Percentiles rank a stretch among this genome's conserved stretches.
phyloP scores from a whole-genome alignment of 1,284 basidiomycete species.

The Leccinum huronense region DNA sequence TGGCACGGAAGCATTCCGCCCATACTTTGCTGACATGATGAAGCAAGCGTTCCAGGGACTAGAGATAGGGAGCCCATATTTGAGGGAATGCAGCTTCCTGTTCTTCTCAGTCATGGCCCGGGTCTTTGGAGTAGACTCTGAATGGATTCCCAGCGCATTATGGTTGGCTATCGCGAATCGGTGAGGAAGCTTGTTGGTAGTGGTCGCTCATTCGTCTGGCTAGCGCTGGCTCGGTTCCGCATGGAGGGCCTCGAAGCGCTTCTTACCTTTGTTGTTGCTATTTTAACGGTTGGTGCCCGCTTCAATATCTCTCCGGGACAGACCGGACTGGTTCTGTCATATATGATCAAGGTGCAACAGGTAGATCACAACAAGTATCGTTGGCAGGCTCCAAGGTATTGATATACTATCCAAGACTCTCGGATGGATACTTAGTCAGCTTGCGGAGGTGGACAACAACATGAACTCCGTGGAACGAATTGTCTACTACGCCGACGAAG shows the following conservation, averaged over 20 bases:
- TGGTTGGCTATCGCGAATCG: constrained; percentile 81
- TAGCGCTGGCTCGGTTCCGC: constrained; percentile 88
- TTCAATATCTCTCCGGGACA: constrained; percentile 77
- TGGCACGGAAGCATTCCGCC: constrained; percentile 91
- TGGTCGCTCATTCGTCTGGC: constrained; percentile 16
- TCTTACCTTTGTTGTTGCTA: constrained; percentile 76
- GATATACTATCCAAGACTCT: constrained; percentile 48
- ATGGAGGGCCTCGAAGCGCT: constrained; percentile 81
- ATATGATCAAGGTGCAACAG: constrained; percentile 74
- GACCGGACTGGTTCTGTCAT: constrained; percentile 73
- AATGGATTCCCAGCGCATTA: constrained; percentile 61
- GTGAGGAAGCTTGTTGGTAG: constrained; percentile 32
- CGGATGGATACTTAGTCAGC: constrained; percentile 82
- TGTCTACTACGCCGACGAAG: constrained; percentile 67
- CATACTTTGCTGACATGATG: constrained; percentile 97
- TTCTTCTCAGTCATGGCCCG: constrained; percentile 99
- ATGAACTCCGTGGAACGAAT: constrained; percentile 91
- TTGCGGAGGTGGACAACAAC: constrained; percentile 85
- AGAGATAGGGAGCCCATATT: constrained; percentile 81
- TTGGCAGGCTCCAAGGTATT: constrained; percentile 2
- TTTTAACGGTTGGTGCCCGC: constrained; percentile 74
- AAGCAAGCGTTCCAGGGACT: constrained; percentile 91
- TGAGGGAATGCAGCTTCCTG: constrained; percentile 96
- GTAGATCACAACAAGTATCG: constrained; percentile 21
- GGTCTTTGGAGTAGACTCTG: constrained; percentile 69